Base-by-base conservation (phyloP, 208 protist genomes). In the Leishmania arabica region DNA sequence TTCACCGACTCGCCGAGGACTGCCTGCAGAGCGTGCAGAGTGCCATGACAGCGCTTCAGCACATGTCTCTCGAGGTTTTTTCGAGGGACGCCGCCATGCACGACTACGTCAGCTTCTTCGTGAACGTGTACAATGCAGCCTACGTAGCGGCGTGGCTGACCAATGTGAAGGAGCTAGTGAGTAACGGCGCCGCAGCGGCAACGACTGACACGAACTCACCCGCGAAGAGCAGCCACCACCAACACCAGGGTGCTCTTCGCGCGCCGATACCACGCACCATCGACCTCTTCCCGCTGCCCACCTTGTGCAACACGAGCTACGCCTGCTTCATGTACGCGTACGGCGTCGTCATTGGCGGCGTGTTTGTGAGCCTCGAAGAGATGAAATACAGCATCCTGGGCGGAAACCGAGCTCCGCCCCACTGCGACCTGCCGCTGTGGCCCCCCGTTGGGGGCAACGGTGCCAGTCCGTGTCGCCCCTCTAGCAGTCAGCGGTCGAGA, bases 341-440 rank as follows among this genome's bases (percentile, higher is more conserved):
- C 82, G 83, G 84, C 7, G 93, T 95, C 58, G 66, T 82, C 13
- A 89, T 96, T 73, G 93, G 88, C 21, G 37, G 56, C 24, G 78
- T 85, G 19, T 86, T 79, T 51, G 0, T 95, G 73, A 89, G 89
- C 7, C 81, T 95, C 19, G 84, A 54, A 42, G 91, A 92, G 54
- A 89, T 96, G 71, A 96, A 96, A 79, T 86, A 94, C 82, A 90
- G 89, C 69, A 88, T 96, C 56, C 82, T 95, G 17, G 81, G 90
- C 54, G 86, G 90, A 19, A 91, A 94, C 75, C 80, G 80, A 27
- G 75, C 88, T 13, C 79, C 88, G 15, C 77, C 75, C 2, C 89
- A 85, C 83, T 75, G 75, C 40, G 69, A 89, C 15, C 45, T 88
- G 2, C 89, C 92, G 40, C 88, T 82, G 65, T 82, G 77, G 82